Base-by-base conservation (phyloP, 352 stramenopile genomes). In the Globisporangium recalcitrans region DNA sequence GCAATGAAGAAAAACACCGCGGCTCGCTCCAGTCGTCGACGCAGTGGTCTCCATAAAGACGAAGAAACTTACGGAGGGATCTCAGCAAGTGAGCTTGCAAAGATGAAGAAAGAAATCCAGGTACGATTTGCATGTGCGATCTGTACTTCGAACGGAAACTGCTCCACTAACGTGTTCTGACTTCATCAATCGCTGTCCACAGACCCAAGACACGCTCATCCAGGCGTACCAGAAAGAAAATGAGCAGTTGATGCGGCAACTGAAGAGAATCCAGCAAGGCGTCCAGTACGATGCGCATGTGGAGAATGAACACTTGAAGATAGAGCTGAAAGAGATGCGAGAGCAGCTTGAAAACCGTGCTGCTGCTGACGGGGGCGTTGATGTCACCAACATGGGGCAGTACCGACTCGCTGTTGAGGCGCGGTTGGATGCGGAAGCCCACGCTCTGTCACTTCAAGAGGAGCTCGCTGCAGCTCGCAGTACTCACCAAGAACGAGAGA, bases 161-260 rank as follows among this genome's bases (percentile, higher is more conserved):
- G 29, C n/a, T 2, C n/a, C 16, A 47, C 48, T 58, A 38, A 65
- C 7, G 56, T 58, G 13, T 42, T 7, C 51, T 22, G 4, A 4
- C 0, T 56, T 31, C 22, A 57, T 32, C 44, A 29, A 44, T n/a
- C n/a, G n/a, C n/a, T n/a, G n/a, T 14, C 26, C 9, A 49, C 14
- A 86, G 65, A 86, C 78, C 0, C 86, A 95, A 70, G 84, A 93
- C 44, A 77, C 58, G 13, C 70, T 93, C 24, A 93, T 95, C 60
- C 71, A 80, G 61, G 86, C 80, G 0, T 95, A 86, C 60, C 86
- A 93, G 66, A 77, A 78, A 42, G 86, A 95, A 49, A 95, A 95
- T 53, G 81, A 93, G 32, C 80, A 85, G 26, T 62, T 95, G 1
- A 95, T 93, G 86, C 76, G 74, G 13, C 82, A 92, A 54, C 67